These are phyloP conservation scores for Diplodia corticola DNA, from an alignment of 2,329 filamentous ascomycete species.

Conservation along the genomic window DNA sequence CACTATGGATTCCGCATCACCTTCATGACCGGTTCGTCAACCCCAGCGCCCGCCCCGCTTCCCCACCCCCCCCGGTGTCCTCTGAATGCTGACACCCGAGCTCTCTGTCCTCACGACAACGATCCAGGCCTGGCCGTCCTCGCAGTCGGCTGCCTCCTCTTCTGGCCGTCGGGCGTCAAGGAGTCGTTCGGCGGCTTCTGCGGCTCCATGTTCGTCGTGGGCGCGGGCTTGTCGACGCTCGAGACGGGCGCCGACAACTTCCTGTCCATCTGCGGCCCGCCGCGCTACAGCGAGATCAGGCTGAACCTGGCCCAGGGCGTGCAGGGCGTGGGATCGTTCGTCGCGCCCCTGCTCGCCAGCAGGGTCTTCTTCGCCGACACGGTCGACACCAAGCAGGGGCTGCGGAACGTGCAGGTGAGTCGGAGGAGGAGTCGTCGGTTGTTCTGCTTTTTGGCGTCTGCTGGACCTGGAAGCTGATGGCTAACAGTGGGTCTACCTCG, in stretches of 20 bases:
- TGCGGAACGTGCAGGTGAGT: conserved; percentile 41
- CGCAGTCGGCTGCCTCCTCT: conserved; percentile 61
- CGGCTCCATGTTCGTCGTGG: conserved; percentile 64
- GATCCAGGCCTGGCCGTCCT: conserved; percentile 36
- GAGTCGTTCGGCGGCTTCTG: conserved; percentile 62
- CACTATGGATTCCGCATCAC: conserved; percentile 13
- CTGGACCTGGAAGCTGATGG: not conserved
- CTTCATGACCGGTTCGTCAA: conserved; percentile 17
- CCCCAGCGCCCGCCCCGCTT: not conserved
- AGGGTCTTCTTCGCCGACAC: conserved; percentile 53
- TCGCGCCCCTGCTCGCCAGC: conserved; percentile 60
- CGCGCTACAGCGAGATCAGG: conserved; percentile 60
- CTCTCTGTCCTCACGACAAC: too few relatives aligned
- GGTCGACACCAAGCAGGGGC: conserved; percentile 45
- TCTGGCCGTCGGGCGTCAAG: conserved; percentile 63
- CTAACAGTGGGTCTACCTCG: conserved; percentile 61
- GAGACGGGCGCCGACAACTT: conserved; percentile 64
- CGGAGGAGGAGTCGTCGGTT: too few relatives aligned
- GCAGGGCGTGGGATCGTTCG: conserved; percentile 61
- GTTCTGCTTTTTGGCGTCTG: not conserved
- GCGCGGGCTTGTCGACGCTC: conserved; percentile 59
- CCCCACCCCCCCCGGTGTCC: accelerated
- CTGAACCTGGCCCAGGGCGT: conserved; percentile 63
- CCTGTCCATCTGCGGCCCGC: conserved; percentile 62
- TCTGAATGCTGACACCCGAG: too few relatives aligned